Percentiles rank a stretch among this genome's conserved stretches.
Conservation (phyloP, 306 rosid species). For the Cercis canadensis region DNA sequence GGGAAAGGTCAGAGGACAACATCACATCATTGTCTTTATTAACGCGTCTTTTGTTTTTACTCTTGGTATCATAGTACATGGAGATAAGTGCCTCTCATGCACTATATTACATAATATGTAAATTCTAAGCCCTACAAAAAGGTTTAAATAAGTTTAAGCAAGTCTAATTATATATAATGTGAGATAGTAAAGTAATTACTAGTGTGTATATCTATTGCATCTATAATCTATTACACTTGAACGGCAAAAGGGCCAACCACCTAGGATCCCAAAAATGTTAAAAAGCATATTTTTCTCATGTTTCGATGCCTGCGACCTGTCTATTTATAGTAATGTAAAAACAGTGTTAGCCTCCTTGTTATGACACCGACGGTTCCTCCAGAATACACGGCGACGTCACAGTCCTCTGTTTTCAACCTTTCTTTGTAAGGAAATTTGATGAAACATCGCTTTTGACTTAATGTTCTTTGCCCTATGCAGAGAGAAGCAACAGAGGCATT, state of each 20-base stretch:
- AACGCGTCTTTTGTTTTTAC: constrained; percentile 49
- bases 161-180: too few relatives aligned
- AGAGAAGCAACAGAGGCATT: constrained; percentile 32
- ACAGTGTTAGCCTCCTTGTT: constrained; percentile 53
- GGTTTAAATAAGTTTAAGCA: too few relatives aligned
- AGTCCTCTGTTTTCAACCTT: constrained; percentile 43
- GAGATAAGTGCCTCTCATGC: constrained; percentile 4
- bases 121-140: too few relatives aligned
- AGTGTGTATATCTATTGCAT: constrained; percentile 6
- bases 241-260: constrained; percentile 26
- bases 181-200: too few relatives aligned
- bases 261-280: constrained; percentile 36
- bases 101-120: too few relatives aligned
- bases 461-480: constrained; percentile 27
- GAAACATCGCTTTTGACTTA: constrained; percentile 56
- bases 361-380: constrained; percentile 64
- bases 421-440: constrained; percentile 52
- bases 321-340: constrained; percentile 39
- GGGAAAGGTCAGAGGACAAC: constrained; percentile 21
- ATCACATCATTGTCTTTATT: constrained; percentile 53
- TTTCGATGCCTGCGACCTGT: constrained; percentile 35
- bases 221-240: constrained; percentile 3
- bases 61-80: too few relatives aligned
- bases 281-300: constrained; percentile 1
- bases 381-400: constrained; percentile 52